phyloP scores from a whole-genome alignment of 352 stramenopile genomes.

The Globisporangium carolinianum region DNA sequence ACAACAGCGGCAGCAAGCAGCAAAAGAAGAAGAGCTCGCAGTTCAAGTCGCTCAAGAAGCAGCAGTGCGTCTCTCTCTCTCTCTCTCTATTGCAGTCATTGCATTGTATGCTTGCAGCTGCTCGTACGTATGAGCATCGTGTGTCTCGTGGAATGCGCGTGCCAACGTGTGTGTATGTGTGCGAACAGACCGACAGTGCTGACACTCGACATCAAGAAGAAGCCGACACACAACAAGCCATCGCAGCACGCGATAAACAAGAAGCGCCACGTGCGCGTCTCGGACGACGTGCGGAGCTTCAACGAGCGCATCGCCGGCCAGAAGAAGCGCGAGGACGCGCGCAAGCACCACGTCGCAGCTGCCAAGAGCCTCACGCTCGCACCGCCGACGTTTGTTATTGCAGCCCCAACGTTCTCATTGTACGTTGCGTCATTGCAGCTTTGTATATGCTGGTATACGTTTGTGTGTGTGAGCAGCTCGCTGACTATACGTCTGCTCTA shows the following conservation, averaged over 20 bases:
- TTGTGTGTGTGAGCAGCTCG: not conserved
- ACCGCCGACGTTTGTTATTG: conserved; percentile 51
- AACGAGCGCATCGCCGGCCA: conserved; percentile 64
- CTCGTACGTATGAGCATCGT: too few relatives aligned
- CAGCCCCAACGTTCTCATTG: conserved; percentile 67
- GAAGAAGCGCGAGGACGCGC: conserved; percentile 17
- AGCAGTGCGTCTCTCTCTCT: conserved; percentile 23
- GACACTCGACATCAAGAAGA: conserved; percentile 28
- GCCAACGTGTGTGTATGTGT: not conserved
- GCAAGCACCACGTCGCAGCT: conserved; percentile 11
- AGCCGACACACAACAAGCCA: conserved; percentile 13
- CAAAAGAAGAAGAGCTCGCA: conserved; percentile 55
- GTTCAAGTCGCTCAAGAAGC: conserved; percentile 70
- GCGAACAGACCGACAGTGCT: conserved; percentile 27
- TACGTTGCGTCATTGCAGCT: conserved; percentile 19
- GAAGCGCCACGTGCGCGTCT: conserved; percentile 27
- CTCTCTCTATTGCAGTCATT: not conserved
- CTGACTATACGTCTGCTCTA: not conserved
- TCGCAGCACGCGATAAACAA: conserved; percentile 8
- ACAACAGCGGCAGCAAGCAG: conserved; percentile 9
- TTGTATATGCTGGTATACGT: not conserved
- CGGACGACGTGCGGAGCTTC: conserved; percentile 70
- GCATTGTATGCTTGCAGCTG: not conserved
- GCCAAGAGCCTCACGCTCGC: conserved; percentile 28
- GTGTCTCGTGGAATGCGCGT: not conserved